A percentile compares a stretch with the other conserved stretches of the same genome.
These are phyloP conservation scores for Nicotiana noctiflora DNA, from an alignment of 257 asterid species.

Conservation along the genomic window DNA sequence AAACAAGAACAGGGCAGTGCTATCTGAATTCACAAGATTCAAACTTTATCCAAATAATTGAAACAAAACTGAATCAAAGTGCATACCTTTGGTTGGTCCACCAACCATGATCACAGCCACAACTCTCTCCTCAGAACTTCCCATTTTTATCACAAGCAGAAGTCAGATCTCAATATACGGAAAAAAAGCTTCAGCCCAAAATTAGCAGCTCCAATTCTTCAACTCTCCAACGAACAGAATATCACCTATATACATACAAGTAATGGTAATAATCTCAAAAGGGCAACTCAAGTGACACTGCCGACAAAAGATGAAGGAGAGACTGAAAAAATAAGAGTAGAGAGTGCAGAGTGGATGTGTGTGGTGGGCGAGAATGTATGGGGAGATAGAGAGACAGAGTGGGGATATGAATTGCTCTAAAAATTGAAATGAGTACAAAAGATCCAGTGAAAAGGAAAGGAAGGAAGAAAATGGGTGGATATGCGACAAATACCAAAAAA, in stretches of 20 bases:
- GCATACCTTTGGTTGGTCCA: conserved; percentile 90
- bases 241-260: neutral
- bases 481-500: neutral
- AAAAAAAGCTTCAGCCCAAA: neutral
- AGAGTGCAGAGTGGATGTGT: neutral
- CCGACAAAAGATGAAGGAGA: neutral
- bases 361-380: neutral
- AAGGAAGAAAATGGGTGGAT: neutral
- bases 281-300: neutral
- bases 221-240: neutral
- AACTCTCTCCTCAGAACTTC: conserved; percentile 58
- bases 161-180: conserved; percentile 42
- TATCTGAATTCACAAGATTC: neutral
- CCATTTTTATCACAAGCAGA: conserved; percentile 43
- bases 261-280: neutral
- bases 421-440: neutral
- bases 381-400: neutral
- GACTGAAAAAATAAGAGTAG: neutral
- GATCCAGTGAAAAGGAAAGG: neutral
- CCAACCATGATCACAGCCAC: conserved; percentile 99
- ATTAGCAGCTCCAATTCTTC: neutral
- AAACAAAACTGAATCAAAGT: neutral
- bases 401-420: neutral
- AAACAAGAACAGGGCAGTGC: neutral
- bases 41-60: neutral